Conservation (phyloP, 1,284 basidiomycete genomes). For the Fistulinella cinereoalba region DNA sequence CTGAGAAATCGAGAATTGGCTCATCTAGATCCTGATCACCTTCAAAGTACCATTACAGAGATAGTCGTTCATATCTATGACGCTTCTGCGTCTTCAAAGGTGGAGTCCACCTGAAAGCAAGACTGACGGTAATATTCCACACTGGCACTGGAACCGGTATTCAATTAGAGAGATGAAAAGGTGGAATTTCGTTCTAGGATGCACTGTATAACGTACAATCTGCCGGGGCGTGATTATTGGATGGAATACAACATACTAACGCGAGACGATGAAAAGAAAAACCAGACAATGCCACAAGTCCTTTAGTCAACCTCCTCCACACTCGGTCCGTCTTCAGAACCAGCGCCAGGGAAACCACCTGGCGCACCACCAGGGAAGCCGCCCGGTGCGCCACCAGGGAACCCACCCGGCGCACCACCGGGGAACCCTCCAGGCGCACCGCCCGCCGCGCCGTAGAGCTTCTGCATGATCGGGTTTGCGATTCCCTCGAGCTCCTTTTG, state of each 20-base stretch:
- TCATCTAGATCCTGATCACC: too few relatives aligned
- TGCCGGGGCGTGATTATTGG: constrained; percentile 29
- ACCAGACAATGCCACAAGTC: constrained; percentile 14
- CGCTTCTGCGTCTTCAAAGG: too few relatives aligned
- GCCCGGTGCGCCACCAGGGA: constrained; percentile 49
- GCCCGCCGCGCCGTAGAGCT: constrained; percentile 80
- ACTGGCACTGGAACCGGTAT: too few relatives aligned
- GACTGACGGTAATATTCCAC: too few relatives aligned
- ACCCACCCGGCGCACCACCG: constrained; percentile 48
- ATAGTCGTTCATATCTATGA: too few relatives aligned
- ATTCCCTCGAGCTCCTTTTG: constrained; percentile 94
- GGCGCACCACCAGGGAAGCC: constrained; percentile 52
- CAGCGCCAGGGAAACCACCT: constrained; percentile 52
- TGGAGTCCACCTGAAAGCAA: too few relatives aligned
- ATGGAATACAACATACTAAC: constrained; percentile 32
- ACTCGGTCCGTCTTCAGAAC: constrained; percentile 75
- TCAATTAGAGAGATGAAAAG: neutral
- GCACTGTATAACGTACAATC: constrained; percentile 33
- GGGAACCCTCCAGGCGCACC: constrained; percentile 49
- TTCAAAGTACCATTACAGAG: too few relatives aligned
- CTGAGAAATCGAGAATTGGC: too few relatives aligned
- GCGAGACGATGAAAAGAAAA: constrained; percentile 27
- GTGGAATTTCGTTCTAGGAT: constrained; percentile 30
- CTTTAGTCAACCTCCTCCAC: constrained; percentile 85
- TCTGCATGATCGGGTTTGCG: constrained; percentile 95